These are phyloP conservation scores for Pseudozyma tsukubaensis DNA, from an alignment of 1,284 basidiomycete genomes.

Conservation along the genomic window DNA sequence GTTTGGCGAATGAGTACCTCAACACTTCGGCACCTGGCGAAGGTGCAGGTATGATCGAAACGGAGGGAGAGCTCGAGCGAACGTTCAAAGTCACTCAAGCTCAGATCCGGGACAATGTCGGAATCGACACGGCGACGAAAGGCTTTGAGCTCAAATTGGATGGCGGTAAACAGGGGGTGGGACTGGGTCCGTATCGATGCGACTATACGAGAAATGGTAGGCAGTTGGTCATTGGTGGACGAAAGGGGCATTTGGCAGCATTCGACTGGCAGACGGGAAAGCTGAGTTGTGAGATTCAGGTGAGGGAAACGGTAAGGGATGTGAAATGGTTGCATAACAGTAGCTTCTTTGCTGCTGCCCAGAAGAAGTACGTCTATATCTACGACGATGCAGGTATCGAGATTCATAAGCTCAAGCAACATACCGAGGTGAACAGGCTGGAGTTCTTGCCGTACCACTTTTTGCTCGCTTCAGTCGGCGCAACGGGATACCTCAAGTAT, in stretches of 20 bases:
- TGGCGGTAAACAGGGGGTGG: constrained; percentile 70
- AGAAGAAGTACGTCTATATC: constrained; percentile 95
- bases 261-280: constrained; percentile 94
- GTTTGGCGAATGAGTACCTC: constrained; percentile 64
- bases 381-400: constrained; percentile 93
- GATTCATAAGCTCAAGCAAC: constrained; percentile 78
- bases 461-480: constrained; percentile 86
- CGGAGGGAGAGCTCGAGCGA: constrained; percentile 81
- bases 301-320: constrained; percentile 88
- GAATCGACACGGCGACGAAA: constrained; percentile 79
- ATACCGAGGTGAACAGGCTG: constrained; percentile 89
- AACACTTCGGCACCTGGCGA: constrained; percentile 60
- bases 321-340: constrained; percentile 95
- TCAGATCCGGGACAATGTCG: constrained; percentile 79
- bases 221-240: constrained; percentile 74
- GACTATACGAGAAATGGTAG: constrained; percentile 91
- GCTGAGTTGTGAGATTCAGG: constrained; percentile 86
- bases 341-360: constrained; percentile 91
- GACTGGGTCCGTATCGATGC: constrained; percentile 79
- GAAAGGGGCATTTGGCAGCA: constrained; percentile 87
- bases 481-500: constrained; percentile 91
- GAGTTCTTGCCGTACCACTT: constrained; percentile 97
- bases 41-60: constrained; percentile 78
- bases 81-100: constrained; percentile 89
- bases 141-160: constrained; percentile 84